phyloP scores from a whole-genome alignment of 2,329 filamentous ascomycete genomes.

The Fusarium sp. region DNA sequence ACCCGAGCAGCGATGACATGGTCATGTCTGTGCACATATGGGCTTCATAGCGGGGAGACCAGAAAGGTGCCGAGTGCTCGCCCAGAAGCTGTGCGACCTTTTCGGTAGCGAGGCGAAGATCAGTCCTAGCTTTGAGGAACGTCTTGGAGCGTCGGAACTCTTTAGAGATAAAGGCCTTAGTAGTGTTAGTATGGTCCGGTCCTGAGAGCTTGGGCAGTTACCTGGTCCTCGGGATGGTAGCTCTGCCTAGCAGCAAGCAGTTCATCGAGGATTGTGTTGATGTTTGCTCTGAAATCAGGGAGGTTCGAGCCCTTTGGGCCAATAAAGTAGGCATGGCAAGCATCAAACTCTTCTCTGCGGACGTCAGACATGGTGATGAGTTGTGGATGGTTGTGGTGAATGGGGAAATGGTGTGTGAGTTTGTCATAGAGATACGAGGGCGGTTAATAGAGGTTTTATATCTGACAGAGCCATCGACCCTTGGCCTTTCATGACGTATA shows the following conservation, averaged over 20 bases:
- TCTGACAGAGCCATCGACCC: no score
- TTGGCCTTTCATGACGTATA: not conserved
- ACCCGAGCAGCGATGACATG: conserved; percentile 57
- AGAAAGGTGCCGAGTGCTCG: conserved; percentile 58
- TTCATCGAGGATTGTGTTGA: conserved; percentile 54
- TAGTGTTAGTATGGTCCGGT: not conserved
- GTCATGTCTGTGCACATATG: conserved; percentile 59
- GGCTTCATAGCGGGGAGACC: conserved; percentile 58
- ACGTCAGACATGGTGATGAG: conserved; percentile 12
- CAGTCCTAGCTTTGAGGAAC: conserved; percentile 50
- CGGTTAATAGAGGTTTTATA: not conserved
- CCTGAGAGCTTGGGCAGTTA: conserved; percentile 10
- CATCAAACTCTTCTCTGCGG: conserved; percentile 37
- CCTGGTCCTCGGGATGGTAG: conserved; percentile 53
- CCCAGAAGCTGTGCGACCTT: conserved; percentile 53
- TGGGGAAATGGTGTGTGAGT: no score
- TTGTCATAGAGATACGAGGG: no score
- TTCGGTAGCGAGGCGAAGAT: conserved; percentile 50
- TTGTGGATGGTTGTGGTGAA: not conserved
- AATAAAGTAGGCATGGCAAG: conserved; percentile 54
- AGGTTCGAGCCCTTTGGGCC: conserved; percentile 57
- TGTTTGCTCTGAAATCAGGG: conserved; percentile 53
- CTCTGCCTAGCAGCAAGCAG: conserved; percentile 48
- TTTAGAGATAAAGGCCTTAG: conserved; percentile 51
- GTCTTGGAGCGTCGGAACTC: conserved; percentile 49